phyloP scores from a whole-genome alignment of 2,329 filamentous ascomycete genomes.

The Fusarium sp. region DNA sequence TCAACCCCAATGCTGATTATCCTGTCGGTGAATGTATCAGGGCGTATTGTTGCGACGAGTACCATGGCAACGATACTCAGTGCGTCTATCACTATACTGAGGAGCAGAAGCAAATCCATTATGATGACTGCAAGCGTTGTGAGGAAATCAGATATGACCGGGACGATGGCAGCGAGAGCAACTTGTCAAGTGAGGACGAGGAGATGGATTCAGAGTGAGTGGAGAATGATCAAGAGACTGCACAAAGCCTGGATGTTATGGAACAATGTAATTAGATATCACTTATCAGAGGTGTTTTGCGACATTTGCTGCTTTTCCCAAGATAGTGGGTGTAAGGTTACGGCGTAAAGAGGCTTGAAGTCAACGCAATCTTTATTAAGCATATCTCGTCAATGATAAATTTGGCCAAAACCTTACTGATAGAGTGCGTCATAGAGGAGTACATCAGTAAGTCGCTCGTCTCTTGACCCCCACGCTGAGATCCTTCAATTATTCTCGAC shows the following conservation, averaged over 20 bases:
- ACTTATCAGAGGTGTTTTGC: accelerated
- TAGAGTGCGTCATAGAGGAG: too few relatives aligned
- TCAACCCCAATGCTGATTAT: accelerated
- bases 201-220: not conserved
- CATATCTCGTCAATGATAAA: not conserved
- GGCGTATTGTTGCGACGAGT: not conserved
- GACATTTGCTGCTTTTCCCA: not conserved
- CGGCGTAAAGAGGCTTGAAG: not conserved
- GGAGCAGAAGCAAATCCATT: not conserved
- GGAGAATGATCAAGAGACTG: accelerated
- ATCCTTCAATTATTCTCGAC: accelerated
- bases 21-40: accelerated
- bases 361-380: not conserved
- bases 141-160: too few relatives aligned
- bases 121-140: too few relatives aligned
- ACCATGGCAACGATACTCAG: not conserved
- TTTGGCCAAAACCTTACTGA: not conserved
- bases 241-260: too few relatives aligned
- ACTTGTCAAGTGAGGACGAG: not conserved
- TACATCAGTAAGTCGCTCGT: not conserved
- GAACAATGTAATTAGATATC: not conserved
- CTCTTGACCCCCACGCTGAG: accelerated
- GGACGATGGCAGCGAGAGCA: too few relatives aligned
- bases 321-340: not conserved
- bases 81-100: accelerated